These are phyloP conservation scores for Delonix regia DNA, from an alignment of 306 rosid genomes.

Conservation along the genomic window DNA sequence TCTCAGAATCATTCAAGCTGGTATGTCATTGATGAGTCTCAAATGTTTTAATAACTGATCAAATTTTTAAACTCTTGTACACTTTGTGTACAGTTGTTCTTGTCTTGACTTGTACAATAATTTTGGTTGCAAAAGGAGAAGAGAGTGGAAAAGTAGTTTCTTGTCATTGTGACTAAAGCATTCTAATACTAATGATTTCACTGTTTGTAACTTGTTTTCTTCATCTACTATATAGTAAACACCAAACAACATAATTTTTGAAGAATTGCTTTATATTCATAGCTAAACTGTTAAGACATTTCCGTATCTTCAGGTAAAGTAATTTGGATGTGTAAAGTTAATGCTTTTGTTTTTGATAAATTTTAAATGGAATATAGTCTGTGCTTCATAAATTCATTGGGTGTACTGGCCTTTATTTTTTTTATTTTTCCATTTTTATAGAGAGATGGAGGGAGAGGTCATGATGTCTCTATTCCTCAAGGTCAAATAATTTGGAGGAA, in stretches of 20 bases:
- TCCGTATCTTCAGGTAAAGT: background rate
- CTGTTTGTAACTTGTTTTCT: background rate
- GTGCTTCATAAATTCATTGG: background rate
- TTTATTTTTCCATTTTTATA: too few species aligned
- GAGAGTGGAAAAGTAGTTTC: constrained; percentile 1
- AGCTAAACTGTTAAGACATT: background rate
- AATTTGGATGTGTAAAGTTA: constrained; percentile 2
- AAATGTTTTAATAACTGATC: constrained; percentile 11
- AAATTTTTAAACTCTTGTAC: background rate
- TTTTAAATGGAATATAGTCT: background rate
- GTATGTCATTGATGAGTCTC: constrained; percentile 45
- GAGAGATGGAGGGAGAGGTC: too few species aligned
- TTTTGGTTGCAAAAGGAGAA: constrained; percentile 16
- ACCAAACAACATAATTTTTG: background rate
- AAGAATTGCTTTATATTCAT: constrained; percentile 1
- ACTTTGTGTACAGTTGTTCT: background rate
- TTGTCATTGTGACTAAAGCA: background rate
- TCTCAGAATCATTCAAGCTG: constrained; percentile 91
- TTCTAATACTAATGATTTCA: background rate
- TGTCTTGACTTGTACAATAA: background rate
- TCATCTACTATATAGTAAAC: background rate
- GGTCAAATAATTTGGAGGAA: background rate
- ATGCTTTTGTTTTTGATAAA: constrained; percentile 18
- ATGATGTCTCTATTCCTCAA: background rate
- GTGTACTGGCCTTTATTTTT: too few species aligned